Conservation (phyloP, 106 monocot genomes). For the Hemerocallis citrina region DNA sequence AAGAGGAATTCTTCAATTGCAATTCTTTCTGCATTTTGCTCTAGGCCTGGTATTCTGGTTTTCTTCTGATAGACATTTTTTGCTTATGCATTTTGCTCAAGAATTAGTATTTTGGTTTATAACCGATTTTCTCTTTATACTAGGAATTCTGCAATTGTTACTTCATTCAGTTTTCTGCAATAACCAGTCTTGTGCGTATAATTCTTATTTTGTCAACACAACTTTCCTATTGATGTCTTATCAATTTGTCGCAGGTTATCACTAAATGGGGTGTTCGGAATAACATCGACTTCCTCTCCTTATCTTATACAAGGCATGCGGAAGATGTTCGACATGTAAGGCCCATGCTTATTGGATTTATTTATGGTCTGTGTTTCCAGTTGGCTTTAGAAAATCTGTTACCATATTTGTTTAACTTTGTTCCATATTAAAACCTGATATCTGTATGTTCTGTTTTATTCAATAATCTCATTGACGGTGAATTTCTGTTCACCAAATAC, state of each 20-base stretch:
- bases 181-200: not conserved
- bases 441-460: too few relatives aligned
- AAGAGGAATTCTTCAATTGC: constrained; percentile 8
- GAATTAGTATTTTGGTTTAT: not conserved
- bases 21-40: too few relatives aligned
- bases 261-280: constrained; percentile 62
- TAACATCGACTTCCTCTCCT: constrained; percentile 70
- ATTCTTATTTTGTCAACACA: not conserved
- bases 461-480: too few relatives aligned
- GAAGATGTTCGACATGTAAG: constrained; percentile 75
- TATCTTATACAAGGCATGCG: constrained; percentile 81
- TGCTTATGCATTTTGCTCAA: not conserved
- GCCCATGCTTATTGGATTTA: not conserved
- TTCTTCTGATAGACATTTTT: too few relatives aligned
- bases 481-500: not conserved
- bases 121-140: not conserved
- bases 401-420: not conserved
- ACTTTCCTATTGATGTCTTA: not conserved
- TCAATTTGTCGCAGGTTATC: constrained; percentile 48
- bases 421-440: too few relatives aligned
- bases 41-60: too few relatives aligned
- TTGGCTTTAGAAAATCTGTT: not conserved
- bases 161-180: not conserved
- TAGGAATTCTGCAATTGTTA: too few relatives aligned
- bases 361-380: not conserved